A percentile compares a stretch with the other conserved stretches of the same genome.
phyloP scores from a whole-genome alignment of 768 basidiomycete genomes.

The Boletus vinaceobasis region DNA sequence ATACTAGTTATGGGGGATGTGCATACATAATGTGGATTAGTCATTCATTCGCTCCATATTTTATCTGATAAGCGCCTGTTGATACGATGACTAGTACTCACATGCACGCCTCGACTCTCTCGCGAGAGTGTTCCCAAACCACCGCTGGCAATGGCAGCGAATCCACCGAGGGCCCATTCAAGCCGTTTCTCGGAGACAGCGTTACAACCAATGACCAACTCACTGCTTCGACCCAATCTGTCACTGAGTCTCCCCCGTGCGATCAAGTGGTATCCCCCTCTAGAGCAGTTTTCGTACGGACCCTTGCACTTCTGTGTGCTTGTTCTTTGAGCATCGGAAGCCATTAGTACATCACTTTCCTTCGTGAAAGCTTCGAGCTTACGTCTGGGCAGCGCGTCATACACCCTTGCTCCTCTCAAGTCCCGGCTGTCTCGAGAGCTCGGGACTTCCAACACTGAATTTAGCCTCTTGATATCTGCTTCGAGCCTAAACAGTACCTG shows the following conservation, averaged over 20 bases:
- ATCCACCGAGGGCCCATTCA: neutral
- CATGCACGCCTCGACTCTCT: constrained; percentile 1
- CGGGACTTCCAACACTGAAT: constrained; percentile 73
- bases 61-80: constrained; percentile 25
- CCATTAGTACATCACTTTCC: constrained; percentile 55
- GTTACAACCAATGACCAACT: neutral
- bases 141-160: neutral
- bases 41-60: constrained; percentile 7
- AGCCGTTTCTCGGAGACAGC: neutral
- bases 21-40: constrained; percentile 16
- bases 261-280: constrained; percentile 20
- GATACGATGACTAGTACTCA: neutral
- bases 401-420: constrained; percentile 78
- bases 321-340: constrained; percentile 74
- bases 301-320: constrained; percentile 63
- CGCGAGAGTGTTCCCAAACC: neutral
- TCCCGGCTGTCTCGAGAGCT: constrained; percentile 64
- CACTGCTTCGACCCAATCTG: neutral
- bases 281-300: constrained; percentile 49
- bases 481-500: constrained; percentile 71
- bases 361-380: neutral
- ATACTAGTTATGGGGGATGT: neutral
- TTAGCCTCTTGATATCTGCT: constrained; percentile 72
- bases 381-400: constrained; percentile 49
- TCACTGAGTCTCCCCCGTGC: neutral